A percentile compares a stretch with the other conserved stretches of the same genome.
These are phyloP conservation scores for Saccharomycopsis lassenensis DNA, from an alignment of 805 yeast genomes.

Conservation along the genomic window DNA sequence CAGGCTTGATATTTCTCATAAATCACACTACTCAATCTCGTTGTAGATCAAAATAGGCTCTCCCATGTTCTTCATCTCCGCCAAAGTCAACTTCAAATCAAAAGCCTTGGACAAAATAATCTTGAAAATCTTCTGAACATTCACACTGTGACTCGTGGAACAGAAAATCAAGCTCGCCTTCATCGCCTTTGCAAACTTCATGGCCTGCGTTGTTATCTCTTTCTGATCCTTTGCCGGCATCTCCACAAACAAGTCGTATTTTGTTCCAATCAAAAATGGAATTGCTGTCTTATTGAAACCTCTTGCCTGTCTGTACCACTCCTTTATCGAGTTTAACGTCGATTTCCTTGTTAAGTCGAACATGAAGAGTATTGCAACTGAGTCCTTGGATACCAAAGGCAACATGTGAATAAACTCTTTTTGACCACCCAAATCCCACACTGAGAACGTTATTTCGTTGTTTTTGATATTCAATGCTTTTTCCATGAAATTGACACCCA, in stretches of 20 bases:
- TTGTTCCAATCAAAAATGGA: slow-evolving; percentile 87
- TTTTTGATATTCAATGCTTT: slow-evolving; percentile 73
- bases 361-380: slow-evolving; percentile 83
- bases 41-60: slow-evolving; percentile 78
- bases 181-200: slow-evolving; percentile 83
- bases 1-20: too few relatives aligned
- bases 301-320: slow-evolving; percentile 89
- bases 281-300: slow-evolving; percentile 86
- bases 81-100: slow-evolving; percentile 70
- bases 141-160: slow-evolving; percentile 85
- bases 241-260: slow-evolving; percentile 79
- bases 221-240: slow-evolving; percentile 70
- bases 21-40: too few relatives aligned
- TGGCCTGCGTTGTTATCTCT: slow-evolving; percentile 73
- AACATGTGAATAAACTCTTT: slow-evolving; percentile 92
- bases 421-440: slow-evolving; percentile 96
- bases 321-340: slow-evolving; percentile 78
- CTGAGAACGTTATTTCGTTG: slow-evolving; percentile 80
- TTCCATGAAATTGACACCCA: slow-evolving; percentile 94
- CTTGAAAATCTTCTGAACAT: slow-evolving; percentile 89
- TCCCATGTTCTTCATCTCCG: slow-evolving; percentile 78
- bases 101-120: slow-evolving; percentile 84
- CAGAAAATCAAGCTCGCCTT: slow-evolving; percentile 75
- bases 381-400: slow-evolving; percentile 83
- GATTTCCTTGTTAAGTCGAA: slow-evolving; percentile 83